phyloP scores from a whole-genome alignment of 2,329 filamentous ascomycete genomes.

The Pseudocercospora eumusae region DNA sequence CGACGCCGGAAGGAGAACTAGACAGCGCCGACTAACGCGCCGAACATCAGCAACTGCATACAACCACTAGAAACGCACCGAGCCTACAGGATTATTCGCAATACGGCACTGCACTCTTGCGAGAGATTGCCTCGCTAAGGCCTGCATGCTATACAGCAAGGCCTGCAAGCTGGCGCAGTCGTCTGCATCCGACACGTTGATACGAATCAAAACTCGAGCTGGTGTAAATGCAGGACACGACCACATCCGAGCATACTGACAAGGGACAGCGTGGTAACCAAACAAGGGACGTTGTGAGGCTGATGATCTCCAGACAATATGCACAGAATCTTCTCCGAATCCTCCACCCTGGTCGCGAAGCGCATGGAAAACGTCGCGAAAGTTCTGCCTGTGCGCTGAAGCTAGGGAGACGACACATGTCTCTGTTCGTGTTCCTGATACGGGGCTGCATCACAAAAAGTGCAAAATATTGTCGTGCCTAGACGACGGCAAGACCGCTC shows the following conservation, averaged over 20 bases:
- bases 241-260: slow-evolving; percentile 8
- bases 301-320: slow-evolving; percentile 13
- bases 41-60: not conserved
- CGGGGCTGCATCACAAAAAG: not conserved
- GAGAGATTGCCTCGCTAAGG: slow-evolving; percentile 12
- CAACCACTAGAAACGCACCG: slow-evolving; percentile 15
- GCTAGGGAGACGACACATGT: not conserved
- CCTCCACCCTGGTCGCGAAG: not conserved
- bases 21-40: not conserved
- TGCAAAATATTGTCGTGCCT: not conserved
- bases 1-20: not conserved
- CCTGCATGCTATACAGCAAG: slow-evolving; percentile 2
- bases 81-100: slow-evolving; percentile 6
- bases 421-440: not conserved
- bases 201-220: slow-evolving; percentile 6
- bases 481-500: not conserved
- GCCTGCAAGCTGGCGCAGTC: slow-evolving; percentile 9
- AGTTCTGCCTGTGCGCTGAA: not conserved
- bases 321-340: slow-evolving; percentile 19
- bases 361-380: slow-evolving; percentile 10
- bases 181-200: slow-evolving; percentile 6
- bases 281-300: not conserved
- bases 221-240: slow-evolving; percentile 4
- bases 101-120: slow-evolving; percentile 17
- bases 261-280: slow-evolving; percentile 1